phyloP scores from a whole-genome alignment of 257 asterid genomes.

The Eustoma russellianum region DNA sequence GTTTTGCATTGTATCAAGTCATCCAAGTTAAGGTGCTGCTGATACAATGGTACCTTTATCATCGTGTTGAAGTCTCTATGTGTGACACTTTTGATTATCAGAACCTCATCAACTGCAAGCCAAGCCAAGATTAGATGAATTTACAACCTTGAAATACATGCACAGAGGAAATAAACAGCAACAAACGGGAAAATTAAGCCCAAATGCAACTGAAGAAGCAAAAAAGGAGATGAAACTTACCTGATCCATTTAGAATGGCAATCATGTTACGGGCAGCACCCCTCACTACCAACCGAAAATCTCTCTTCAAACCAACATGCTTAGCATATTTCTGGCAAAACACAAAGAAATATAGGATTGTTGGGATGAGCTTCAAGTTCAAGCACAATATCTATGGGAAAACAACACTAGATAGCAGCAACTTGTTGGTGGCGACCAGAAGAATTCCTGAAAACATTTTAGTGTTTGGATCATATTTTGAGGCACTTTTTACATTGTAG shows the following conservation, averaged over 20 bases:
- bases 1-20: too few relatives aligned
- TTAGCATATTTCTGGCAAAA: conserved; percentile 75
- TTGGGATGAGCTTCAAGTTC: too few relatives aligned
- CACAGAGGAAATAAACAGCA: background rate
- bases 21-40: too few relatives aligned
- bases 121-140: background rate
- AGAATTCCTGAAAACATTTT: too few relatives aligned
- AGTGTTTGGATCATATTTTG: too few relatives aligned
- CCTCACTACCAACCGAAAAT: conserved; percentile 90
- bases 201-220: background rate
- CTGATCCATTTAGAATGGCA: conserved; percentile 85
- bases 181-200: background rate
- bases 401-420: too few relatives aligned
- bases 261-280: conserved; percentile 98
- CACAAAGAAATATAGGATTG: background rate
- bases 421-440: too few relatives aligned
- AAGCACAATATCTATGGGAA: too few relatives aligned
- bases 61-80: conserved; percentile 79
- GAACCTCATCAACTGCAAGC: conserved; percentile 79
- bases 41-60: conserved; percentile 55
- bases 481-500: too few relatives aligned
- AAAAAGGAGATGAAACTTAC: conserved; percentile 19
- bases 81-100: conserved; percentile 82
- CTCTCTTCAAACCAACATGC: conserved; percentile 91
- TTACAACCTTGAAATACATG: background rate